Base-by-base conservation (phyloP, 371 early-diverging fungal genomes). In the Mucor saturninus region DNA sequence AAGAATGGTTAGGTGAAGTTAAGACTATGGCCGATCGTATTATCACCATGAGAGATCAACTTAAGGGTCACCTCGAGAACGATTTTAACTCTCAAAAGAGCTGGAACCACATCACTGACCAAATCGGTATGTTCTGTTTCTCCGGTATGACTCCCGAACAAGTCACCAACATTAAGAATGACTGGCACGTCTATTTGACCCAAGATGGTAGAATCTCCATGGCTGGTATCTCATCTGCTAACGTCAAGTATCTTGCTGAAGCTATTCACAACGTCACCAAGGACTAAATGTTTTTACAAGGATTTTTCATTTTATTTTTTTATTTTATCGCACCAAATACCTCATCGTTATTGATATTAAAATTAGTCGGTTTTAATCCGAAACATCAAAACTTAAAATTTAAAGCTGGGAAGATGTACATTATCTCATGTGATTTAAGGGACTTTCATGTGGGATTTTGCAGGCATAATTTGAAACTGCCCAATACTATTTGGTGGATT, bases 111-210 rank as follows among this genome's bases (percentile, higher is more conserved):
- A 93, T 98, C 72, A 97, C 96, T 49, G 85, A 89, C 76, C 99
- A 98, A 85, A 98, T 98, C 69, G 99, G 99, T 76, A 98, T 98
- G 99, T 98, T 98, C 90, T 95, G 95, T 85, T 98, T 83, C 86
- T 93, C 98, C 48, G 99, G 99, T 31, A 82, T 98, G 74, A 92
- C 74, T n/a, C 90, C 96, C 42, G 92, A 91, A 65, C 91, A 93
- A 77, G 96, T 96, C 48, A 93, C 91, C 73, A 81, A 89, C 62
- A 77, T 98, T 73, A 89, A 86, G 67, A 79, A 71, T 52, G 94
- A 98, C 71, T 93, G 88, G 86, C 94, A 94, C 68, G 88, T 98
- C 54, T 98, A 98, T 86, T 81, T 98, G 64, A 97, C 98, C 56
- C 86, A 88, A 66, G 97, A 98, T 72, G 99, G 99, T 42, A 94